Evolutionary conservation across 768 basidiomycete genomes (phyloP).

Genomic region (Leccinum obscurum): DNA sequence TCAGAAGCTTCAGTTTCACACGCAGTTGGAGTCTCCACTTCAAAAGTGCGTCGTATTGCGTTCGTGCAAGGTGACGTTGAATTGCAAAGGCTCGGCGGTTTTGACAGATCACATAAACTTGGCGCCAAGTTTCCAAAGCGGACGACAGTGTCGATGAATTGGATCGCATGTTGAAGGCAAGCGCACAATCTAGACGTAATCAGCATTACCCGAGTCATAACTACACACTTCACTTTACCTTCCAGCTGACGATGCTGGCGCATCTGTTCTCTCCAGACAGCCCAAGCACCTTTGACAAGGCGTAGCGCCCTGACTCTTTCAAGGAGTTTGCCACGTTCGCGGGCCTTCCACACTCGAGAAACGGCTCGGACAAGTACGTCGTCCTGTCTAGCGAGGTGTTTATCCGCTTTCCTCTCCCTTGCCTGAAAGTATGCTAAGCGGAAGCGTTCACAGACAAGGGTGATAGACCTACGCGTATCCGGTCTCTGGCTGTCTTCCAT

Average conservation of each 20-base stretch:
- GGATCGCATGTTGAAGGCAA: slow-evolving; percentile 48
- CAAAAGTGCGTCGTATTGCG: slow-evolving; percentile 47
- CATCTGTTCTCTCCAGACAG: slow-evolving; percentile 50
- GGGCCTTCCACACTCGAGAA: slow-evolving; percentile 66
- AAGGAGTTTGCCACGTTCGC: slow-evolving; percentile 59
- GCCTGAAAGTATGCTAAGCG: slow-evolving; percentile 39
- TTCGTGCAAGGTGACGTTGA: slow-evolving; percentile 34
- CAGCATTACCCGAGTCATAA: slow-evolving; percentile 7
- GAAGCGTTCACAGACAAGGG: background rate
- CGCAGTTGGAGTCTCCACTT: slow-evolving; percentile 59
- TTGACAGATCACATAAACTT: slow-evolving; percentile 42
- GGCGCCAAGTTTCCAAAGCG: slow-evolving; percentile 48
- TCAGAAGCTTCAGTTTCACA: slow-evolving; percentile 46
- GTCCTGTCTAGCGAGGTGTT: slow-evolving; percentile 57
- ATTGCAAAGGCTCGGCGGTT: slow-evolving; percentile 50
- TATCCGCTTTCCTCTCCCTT: slow-evolving; percentile 56
- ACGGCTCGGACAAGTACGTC: slow-evolving; percentile 58
- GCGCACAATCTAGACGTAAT: slow-evolving; percentile 43
- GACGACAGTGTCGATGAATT: slow-evolving; percentile 40
- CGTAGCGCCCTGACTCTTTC: slow-evolving; percentile 50
- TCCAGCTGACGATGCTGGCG: slow-evolving; percentile 41
- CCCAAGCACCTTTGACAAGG: slow-evolving; percentile 46
- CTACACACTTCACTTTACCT: slow-evolving; percentile 38
- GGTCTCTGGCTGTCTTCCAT: slow-evolving; percentile 57
- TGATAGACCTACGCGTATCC: slow-evolving; percentile 46